Evolutionary conservation across 345 rosid species (phyloP), one percentile per base, ranked within the genome.

Genomic region (Leavenworthia alabamica): DNA sequence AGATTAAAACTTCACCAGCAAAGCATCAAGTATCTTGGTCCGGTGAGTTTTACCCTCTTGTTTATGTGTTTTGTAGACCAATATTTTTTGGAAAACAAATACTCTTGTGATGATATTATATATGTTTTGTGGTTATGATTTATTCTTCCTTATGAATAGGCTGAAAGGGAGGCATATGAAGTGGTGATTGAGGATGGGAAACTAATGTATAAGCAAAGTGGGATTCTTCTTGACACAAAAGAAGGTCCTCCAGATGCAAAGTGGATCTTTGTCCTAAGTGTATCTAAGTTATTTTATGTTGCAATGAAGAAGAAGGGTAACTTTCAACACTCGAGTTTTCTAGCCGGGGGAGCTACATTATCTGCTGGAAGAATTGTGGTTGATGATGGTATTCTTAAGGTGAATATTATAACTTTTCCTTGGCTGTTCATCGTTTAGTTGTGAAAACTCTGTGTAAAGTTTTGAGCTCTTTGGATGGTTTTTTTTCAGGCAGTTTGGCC

Each of bases 1-100:
- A 68, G 90, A 62, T 66, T 76, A 23, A 88, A 77, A 79, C 95
- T 91, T 69, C 88, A 79, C 24, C 96, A 84, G 20, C 98, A 91
- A 64, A 84, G 95, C 80, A 88, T 91, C 71, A 88, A 88, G 77
- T 91, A 91, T 71, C 98, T 91, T 17, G 98, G 90, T 60, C 96
- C 92, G 56, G 98, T 91, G 67, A 82, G 98, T 73, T 66, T 58
- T 8, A 7, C 36, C 47, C 47, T 58, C 64, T 48, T 9, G 12
- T 37, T 19, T 57, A n/a, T 48, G 27, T 67, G 33, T 26, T 56
- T 56, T 2, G 40, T 54, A 54, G 17, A 66, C 9, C 50, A 47
- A 33, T 26, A 45, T 14, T 56, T 7, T 20, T 20, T 20, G 22
- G 22, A 20, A 20, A 20, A 20, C 1, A 46, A 14, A 14, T 23